Evolutionary conservation across 2,329 filamentous ascomycete species (phyloP).

Genomic region (Aspergillus chevalieri): DNA sequence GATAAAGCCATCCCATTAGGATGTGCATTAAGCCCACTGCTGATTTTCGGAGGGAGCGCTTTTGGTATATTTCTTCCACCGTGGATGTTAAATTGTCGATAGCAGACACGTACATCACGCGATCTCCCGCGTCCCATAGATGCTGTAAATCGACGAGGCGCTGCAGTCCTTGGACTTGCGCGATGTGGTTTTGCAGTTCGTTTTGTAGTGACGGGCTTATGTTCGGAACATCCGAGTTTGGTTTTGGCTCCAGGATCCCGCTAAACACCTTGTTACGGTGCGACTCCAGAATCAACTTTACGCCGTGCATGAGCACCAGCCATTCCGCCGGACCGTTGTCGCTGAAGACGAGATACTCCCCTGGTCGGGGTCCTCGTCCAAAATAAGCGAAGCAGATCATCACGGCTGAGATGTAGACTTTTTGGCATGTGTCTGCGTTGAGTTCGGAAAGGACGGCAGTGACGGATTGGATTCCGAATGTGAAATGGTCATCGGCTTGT

Average conservation of each 20-base stretch:
- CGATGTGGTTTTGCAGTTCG: slow-evolving; percentile 12
- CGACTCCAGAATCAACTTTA: slow-evolving; percentile 18
- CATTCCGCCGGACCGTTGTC: slow-evolving; percentile 24
- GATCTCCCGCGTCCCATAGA: not conserved
- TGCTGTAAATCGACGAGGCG: slow-evolving; percentile 8
- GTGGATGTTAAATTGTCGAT: slow-evolving; percentile 10
- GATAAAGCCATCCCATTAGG: slow-evolving; percentile 27
- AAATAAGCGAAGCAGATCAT: slow-evolving; percentile 32
- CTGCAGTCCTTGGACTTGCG: slow-evolving; percentile 8
- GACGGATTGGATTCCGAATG: slow-evolving; percentile 28
- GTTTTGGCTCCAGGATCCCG: slow-evolving; percentile 15
- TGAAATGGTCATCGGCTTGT: slow-evolving; percentile 29
- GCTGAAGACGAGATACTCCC: slow-evolving; percentile 30
- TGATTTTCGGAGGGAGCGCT: slow-evolving; percentile 3
- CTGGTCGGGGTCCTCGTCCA: slow-evolving; percentile 20
- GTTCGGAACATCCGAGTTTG: not conserved
- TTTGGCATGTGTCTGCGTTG: slow-evolving; percentile 23
- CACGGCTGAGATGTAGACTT: slow-evolving; percentile 26
- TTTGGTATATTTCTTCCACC: slow-evolving; percentile 15
- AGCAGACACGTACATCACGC: slow-evolving; percentile 5
- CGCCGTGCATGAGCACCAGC: slow-evolving; percentile 26
- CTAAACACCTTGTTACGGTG: slow-evolving; percentile 18
- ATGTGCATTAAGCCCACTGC: slow-evolving; percentile 18
- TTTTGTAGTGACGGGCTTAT: slow-evolving; percentile 9
- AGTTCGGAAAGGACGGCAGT: slow-evolving; percentile 22